Evolutionary conservation across 2,329 filamentous ascomycete genomes (phyloP).

Genomic region (Zalaria obscura): DNA sequence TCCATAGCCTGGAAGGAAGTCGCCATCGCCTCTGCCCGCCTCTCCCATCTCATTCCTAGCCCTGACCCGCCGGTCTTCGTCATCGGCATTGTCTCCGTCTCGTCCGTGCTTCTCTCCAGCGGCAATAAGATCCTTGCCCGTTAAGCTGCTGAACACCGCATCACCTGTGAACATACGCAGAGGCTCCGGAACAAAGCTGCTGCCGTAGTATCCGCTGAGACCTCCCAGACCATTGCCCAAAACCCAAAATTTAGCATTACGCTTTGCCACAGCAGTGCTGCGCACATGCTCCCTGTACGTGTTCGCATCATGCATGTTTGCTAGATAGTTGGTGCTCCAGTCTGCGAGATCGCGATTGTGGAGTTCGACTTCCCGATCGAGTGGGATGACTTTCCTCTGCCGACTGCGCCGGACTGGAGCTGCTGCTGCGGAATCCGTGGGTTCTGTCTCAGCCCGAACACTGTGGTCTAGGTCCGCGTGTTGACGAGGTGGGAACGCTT

Average conservation of each 20-base stretch:
- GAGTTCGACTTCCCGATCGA: conserved; percentile 38
- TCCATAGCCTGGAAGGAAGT: conserved; percentile 4
- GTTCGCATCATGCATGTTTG: conserved; percentile 42
- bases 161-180: conserved; percentile 46
- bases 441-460: conserved; percentile 5
- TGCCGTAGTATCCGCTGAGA: conserved; percentile 33
- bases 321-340: conserved; percentile 45
- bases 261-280: conserved; percentile 36
- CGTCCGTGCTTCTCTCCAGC: conserved; percentile 13
- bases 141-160: conserved; percentile 35
- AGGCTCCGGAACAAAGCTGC: conserved; percentile 29
- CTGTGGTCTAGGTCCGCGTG: background rate
- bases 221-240: conserved; percentile 41
- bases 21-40: conserved; percentile 1
- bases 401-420: conserved; percentile 27
- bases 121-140: conserved; percentile 4
- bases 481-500: conserved; percentile 3
- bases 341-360: conserved; percentile 39
- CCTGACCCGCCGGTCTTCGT: conserved; percentile 14
- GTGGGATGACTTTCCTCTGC: conserved; percentile 25
- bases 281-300: conserved; percentile 27
- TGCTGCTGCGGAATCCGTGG: conserved; percentile 17
- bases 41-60: conserved; percentile 16
- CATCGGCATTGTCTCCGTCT: conserved; percentile 11
- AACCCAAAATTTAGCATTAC: conserved; percentile 49